phyloP scores from a whole-genome alignment of 2,329 filamentous ascomycete genomes.

The Dichotomopilus funicola region DNA sequence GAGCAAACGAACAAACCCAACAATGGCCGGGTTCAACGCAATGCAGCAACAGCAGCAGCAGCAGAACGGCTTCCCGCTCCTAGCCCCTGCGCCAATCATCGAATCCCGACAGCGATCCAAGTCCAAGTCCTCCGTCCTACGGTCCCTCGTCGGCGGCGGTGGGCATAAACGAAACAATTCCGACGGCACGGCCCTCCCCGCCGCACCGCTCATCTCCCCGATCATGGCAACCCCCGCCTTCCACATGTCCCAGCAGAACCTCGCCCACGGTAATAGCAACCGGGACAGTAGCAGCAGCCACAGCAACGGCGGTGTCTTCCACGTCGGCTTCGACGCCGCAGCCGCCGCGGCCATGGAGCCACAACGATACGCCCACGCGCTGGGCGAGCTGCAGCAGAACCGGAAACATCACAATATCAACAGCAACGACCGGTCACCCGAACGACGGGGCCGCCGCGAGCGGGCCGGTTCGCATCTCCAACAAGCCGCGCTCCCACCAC shows the following conservation, averaged over 20 bases:
- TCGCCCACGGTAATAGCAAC: conserved; percentile 15
- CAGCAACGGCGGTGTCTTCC: conserved; percentile 18
- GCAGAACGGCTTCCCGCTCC: background rate
- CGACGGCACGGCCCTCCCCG: conserved; percentile 32
- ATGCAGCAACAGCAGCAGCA: background rate
- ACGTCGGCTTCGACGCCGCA: conserved; percentile 16
- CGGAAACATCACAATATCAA: conserved; percentile 29
- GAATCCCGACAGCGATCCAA: conserved; percentile 12
- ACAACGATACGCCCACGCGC: conserved; percentile 33
- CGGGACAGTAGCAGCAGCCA: too few relatives aligned
- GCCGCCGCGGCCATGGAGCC: conserved; percentile 15
- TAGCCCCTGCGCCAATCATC: conserved; percentile 29
- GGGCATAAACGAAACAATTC: conserved; percentile 42
- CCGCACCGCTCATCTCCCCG: conserved; percentile 24
- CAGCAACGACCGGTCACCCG: conserved; percentile 23
- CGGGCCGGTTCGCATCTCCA: background rate
- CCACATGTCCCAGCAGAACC: conserved; percentile 20
- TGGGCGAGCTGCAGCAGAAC: conserved; percentile 54
- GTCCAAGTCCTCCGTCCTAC: conserved; percentile 44
- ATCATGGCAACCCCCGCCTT: conserved; percentile 23
- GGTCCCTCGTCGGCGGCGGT: conserved; percentile 36
- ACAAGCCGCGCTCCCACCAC: background rate
- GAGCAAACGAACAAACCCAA: too few relatives aligned
- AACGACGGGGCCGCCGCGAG: conserved; percentile 6
- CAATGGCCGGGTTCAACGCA: conserved; percentile 12